Evolutionary conservation across 345 rosid genomes (phyloP).

Genomic region (Hirschfeldia incana): DNA sequence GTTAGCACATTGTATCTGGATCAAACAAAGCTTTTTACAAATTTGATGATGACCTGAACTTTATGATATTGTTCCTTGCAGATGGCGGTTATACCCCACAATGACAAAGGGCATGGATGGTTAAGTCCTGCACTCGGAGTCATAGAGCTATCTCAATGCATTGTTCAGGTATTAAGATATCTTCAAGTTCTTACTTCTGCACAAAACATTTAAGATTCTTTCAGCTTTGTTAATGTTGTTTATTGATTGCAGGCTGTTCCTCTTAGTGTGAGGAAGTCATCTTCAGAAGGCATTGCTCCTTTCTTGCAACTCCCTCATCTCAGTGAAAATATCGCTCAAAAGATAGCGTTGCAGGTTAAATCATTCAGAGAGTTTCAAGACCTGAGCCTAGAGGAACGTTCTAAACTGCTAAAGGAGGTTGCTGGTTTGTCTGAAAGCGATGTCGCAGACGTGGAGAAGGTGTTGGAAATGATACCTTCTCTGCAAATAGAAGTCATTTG

Average conservation of each 20-base stretch:
- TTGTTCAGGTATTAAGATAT: constrained; percentile 65
- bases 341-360: constrained; percentile 58
- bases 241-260: constrained; percentile 76
- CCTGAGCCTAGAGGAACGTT: constrained; percentile 64
- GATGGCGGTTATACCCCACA: constrained; percentile 91
- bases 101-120: constrained; percentile 90
- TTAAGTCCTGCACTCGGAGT: constrained; percentile 93
- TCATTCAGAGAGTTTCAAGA: constrained; percentile 73
- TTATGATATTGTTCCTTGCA: constrained; percentile 36
- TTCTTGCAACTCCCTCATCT: constrained; percentile 91
- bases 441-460: constrained; percentile 65
- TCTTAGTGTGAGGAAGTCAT: constrained; percentile 81
- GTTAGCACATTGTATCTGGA: neutral
- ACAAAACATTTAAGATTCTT: neutral
- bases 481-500: constrained; percentile 66
- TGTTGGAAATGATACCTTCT: constrained; percentile 87
- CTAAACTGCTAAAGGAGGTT: constrained; percentile 62
- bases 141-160: constrained; percentile 85
- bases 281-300: constrained; percentile 78
- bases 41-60: neutral
- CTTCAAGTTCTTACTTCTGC: neutral
- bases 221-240: neutral
- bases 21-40: neutral
- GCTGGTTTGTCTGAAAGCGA: constrained; percentile 69
- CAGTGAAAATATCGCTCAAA: constrained; percentile 61